Evolutionary conservation across 2,329 filamentous ascomycete species (phyloP), one percentile per base, ranked within the genome.

Genomic region (Sporothrix globosa): DNA sequence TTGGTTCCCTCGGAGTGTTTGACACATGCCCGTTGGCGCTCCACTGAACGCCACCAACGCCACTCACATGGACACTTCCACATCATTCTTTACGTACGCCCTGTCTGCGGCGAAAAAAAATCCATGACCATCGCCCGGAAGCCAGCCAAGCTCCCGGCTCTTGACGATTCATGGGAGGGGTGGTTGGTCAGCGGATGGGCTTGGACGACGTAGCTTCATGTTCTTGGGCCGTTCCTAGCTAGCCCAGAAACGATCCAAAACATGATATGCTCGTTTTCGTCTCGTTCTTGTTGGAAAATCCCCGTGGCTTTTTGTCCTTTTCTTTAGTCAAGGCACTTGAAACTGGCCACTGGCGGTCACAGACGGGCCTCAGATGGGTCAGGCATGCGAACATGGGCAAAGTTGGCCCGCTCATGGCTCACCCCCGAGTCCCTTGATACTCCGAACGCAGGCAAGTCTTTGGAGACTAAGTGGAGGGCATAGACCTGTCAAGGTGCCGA

Each of bases 81-180:
- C 56, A 41, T 41, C 30, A 39, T 58, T 30, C 34, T 21, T 21
- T 21, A 21, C n/a, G 10, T 14, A 10, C 21, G 50, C 50, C 50
- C n/a, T 53, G 50, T 53, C 14, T 53, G 10, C 4, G 10, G 5
- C n/a, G 27, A 39, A 21, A 11, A 21, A 6, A 13, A 56, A 34
- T 17, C 14, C 24, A 17, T 56, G 53, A n/a, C n/a, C 24, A 50
- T 13, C 24, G 39, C 39, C 46, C 46, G 63, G 46, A 21, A 53
- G 14, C 63, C 63, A 67, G 61, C 17, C 61, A 67, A 67, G 63
- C 63, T 67, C 63, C 63, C 63, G 46, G 39, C 44, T 30, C 6
- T 13, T 56, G 11, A 19, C 39, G 39, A 14, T 27, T 39, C 30
- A 19, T 21, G 56, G 56, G 41, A 27, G 46, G 58, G 34, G 30